These are phyloP conservation scores for Anthracocystis setariae DNA, from an alignment of 1,284 basidiomycete species.

Conservation along the genomic window DNA sequence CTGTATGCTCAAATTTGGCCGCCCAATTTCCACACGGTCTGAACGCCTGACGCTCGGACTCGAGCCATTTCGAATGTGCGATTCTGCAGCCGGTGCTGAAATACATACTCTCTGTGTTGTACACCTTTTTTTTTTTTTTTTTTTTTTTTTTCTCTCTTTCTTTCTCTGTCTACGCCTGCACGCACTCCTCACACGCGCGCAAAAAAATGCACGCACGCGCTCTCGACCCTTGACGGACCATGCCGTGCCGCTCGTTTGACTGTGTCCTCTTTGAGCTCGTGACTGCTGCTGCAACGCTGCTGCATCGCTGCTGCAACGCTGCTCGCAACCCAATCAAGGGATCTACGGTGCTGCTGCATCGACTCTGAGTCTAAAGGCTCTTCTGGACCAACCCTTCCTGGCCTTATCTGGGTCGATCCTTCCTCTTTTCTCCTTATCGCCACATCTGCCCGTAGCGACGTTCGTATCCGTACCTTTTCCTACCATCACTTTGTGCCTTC, in stretches of 20 bases:
- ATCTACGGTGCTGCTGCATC: conserved; percentile 7
- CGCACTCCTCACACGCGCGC: conserved; percentile 1
- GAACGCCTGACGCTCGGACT: not conserved
- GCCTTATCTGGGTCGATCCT: too few species aligned
- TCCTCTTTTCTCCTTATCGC: not conserved
- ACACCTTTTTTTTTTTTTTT: too few species aligned
- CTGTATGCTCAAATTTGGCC: too few species aligned
- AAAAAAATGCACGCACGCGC: not conserved
- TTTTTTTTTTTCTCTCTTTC: too few species aligned
- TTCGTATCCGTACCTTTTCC: not conserved
- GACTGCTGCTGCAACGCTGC: conserved; percentile 1
- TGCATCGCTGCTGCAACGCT: not conserved
- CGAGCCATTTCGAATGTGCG: not conserved
- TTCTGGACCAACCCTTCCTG: too few species aligned
- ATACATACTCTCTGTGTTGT: not conserved
- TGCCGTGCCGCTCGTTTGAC: not conserved
- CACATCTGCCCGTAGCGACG: not conserved
- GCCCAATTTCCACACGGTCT: too few species aligned
- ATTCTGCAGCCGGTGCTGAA: not conserved
- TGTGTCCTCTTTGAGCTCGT: not conserved
- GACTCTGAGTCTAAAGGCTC: not conserved
- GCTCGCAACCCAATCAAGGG: conserved; percentile 2
- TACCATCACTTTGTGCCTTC: not conserved
- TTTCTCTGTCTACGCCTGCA: too few species aligned
- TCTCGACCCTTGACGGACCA: not conserved